Base-by-base conservation (phyloP, 1,284 basidiomycete species). In the Cutaneotrichosporon spelunceum region DNA sequence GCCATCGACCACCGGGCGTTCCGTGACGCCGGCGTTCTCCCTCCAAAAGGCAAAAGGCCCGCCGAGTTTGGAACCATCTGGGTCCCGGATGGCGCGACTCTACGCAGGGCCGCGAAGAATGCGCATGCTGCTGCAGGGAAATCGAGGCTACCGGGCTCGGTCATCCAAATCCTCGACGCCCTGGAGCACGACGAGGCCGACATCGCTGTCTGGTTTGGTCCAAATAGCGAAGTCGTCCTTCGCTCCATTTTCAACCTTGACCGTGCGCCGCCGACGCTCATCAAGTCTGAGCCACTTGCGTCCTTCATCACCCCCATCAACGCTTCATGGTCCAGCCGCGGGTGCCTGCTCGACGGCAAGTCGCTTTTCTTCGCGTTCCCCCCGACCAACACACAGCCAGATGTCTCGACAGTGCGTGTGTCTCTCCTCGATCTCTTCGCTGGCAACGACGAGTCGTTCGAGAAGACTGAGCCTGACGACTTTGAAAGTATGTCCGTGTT, bases 161-260 rank as follows among this genome's bases (percentile, higher is more conserved):
- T 55, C 9, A 60, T 27, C 63, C 69, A 67, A 61, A 69, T 53
- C 30, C 61, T 71, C 53, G 74, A 73, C 29, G 50, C 45, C 1
- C 53, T 76, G 48, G 66, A 82, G 54, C 83, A 87, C 30, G 88
- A 88, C 66, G 85, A 85, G 13, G 89, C 86, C 85, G 91, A 93
- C 74, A 72, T 93, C 9, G 90, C 91, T 69, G 76, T 89, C 19
- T 86, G 89, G 63, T 83, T 90, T 10, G 79, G 90, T 3, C 78
- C 79, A 1, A 88, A 92, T 75, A 88, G 90, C 3, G 86, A 86
- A 21, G 69, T 90, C 26, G 80, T 88, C 4, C 77, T 93, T 29
- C 85, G 85, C 54, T 89, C 88, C 6, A 84, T 93, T 55, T 83
- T 87, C 48, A 93, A 94, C 76, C 86, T 95, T 65, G 91, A 94